phyloP scores from a whole-genome alignment of 2,329 filamentous ascomycete genomes.

The Colletotrichum higginsianum region DNA sequence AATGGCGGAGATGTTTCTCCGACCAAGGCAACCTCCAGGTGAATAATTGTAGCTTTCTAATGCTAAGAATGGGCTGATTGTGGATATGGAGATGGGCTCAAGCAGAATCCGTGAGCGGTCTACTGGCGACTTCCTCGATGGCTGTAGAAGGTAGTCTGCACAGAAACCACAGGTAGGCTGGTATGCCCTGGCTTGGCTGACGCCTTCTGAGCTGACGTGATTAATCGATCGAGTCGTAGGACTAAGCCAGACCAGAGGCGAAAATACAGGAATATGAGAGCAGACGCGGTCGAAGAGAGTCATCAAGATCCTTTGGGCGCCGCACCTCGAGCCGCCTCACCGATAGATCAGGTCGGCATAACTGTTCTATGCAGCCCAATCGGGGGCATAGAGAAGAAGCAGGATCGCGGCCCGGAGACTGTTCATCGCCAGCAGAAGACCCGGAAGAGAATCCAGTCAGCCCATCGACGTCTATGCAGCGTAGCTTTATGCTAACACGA shows the following conservation, averaged over 20 bases:
- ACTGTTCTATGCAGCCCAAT: background rate
- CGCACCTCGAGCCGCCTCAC: background rate
- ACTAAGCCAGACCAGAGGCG: background rate
- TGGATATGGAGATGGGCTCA: background rate
- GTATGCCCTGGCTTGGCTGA: background rate
- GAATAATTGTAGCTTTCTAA: background rate
- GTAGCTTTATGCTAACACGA: background rate
- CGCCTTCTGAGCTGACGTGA: background rate
- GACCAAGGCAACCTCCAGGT: constrained; percentile 1
- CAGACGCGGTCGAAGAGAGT: background rate
- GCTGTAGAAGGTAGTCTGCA: constrained; percentile 11
- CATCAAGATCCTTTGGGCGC: background rate
- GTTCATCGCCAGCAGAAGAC: background rate
- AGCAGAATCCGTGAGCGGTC: background rate
- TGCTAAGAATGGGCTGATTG: background rate
- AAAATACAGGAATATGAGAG: background rate
- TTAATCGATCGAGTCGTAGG: background rate
- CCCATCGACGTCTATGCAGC: too few species aligned
- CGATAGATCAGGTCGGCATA: background rate
- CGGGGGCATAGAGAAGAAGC: background rate
- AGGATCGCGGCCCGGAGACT: background rate
- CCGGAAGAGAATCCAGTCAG: constrained; percentile 13
- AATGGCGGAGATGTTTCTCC: background rate
- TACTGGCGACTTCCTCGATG: constrained; percentile 20
- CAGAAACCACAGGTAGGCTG: background rate